Percentiles rank a stretch among this genome's conserved stretches.
Evolutionary conservation across 768 basidiomycete genomes (phyloP).

Genomic region (Mycena maculata): DNA sequence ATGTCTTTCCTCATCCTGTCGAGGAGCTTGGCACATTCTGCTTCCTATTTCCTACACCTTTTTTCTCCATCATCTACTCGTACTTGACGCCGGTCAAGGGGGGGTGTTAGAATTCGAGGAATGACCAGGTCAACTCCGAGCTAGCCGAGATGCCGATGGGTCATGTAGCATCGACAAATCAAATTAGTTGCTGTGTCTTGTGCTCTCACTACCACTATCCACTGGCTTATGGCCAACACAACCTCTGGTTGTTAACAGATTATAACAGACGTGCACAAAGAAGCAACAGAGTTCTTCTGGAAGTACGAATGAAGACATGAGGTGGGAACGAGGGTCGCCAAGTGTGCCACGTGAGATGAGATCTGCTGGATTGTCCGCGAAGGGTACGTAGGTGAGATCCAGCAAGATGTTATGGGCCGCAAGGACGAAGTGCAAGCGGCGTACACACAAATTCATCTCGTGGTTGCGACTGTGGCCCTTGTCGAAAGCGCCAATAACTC

Average conservation of each 20-base stretch:
- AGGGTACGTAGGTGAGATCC: conserved; percentile 26
- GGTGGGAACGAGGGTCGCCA: too few species aligned
- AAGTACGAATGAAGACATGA: not conserved
- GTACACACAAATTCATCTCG: conserved; percentile 27
- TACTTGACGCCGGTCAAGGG: conserved; percentile 11
- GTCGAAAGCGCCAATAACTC: too few species aligned
- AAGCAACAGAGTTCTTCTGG: too few species aligned
- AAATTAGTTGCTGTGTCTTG: not conserved
- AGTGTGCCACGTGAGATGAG: not conserved
- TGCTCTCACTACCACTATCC: not conserved
- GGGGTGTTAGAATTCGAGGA: conserved; percentile 9
- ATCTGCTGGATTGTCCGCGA: not conserved
- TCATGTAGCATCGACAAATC: not conserved
- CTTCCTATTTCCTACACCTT: not conserved
- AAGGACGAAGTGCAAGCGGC: conserved; percentile 7
- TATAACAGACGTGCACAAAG: not conserved
- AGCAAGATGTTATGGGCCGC: conserved; percentile 1
- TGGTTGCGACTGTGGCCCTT: not conserved
- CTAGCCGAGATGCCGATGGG: conserved; percentile 13
- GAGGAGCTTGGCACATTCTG: conserved; percentile 14
- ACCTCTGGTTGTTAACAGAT: not conserved
- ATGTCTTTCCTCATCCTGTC: conserved; percentile 12
- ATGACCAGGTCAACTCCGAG: conserved; percentile 17
- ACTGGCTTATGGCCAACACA: conserved; percentile 1
- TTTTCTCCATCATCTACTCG: not conserved